Percentiles rank a stretch among this genome's conserved stretches.
phyloP scores from a whole-genome alignment of 345 rosid genomes.

The Hibiscus syriacus region DNA sequence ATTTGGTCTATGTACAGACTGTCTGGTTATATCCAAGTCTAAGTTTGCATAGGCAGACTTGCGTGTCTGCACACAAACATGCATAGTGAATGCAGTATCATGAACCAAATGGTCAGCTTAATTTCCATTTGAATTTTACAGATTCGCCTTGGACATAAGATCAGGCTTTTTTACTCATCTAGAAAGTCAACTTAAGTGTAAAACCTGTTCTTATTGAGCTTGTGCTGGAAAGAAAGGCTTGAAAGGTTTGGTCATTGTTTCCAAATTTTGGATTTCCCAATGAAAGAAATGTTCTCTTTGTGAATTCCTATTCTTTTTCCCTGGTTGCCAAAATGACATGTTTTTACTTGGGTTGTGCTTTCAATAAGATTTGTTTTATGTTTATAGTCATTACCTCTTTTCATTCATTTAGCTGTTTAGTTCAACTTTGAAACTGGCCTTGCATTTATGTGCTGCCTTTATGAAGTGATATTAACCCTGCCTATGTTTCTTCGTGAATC shows the following conservation, averaged over 20 bases:
- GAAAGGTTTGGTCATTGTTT: background rate
- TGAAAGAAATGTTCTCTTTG: background rate
- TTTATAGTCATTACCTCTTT: background rate
- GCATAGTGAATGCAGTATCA: background rate
- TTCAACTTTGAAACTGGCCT: conserved; percentile 4
- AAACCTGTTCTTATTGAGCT: background rate
- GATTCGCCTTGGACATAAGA: background rate
- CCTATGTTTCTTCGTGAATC: conserved; percentile 6
- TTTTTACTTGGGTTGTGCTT: background rate
- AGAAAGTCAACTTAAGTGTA: background rate
- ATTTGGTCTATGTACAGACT: background rate
- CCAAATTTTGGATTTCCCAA: background rate
- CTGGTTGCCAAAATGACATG: background rate
- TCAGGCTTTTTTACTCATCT: background rate
- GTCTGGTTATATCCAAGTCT: background rate
- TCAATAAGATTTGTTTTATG: background rate
- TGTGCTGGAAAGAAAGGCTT: background rate
- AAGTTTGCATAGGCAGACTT: background rate
- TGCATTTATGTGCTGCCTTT: conserved; percentile 9
- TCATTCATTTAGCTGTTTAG: background rate
- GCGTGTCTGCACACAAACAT: background rate
- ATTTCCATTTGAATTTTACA: background rate
- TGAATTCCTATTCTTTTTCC: background rate
- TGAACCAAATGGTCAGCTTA: background rate
- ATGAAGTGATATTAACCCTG: background rate